Conservation (phyloP, 1,284 basidiomycete genomes). For the Vanrija sp. region DNA sequence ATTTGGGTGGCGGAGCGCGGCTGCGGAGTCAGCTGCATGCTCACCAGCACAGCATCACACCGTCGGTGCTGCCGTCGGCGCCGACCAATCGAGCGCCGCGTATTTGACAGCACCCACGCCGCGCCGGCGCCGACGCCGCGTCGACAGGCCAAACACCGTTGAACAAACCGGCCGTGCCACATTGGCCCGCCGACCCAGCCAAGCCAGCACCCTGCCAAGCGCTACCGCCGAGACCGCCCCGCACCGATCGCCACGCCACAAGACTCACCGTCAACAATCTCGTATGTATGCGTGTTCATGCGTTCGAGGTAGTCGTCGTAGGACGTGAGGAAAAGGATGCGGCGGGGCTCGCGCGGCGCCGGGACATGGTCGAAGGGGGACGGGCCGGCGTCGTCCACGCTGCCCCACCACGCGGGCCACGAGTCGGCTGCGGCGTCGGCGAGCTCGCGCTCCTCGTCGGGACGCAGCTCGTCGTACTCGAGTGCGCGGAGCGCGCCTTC, state of each 20-base stretch:
- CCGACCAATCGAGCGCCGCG: too few species aligned
- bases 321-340: slow-evolving; percentile 47
- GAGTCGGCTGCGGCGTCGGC: slow-evolving; percentile 9
- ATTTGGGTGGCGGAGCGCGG: slow-evolving; percentile 44
- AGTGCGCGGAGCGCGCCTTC: neutral
- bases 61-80: too few species aligned
- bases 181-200: neutral
- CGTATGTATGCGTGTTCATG: slow-evolving; percentile 49
- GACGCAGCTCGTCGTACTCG: neutral
- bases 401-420: slow-evolving; percentile 46
- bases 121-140: neutral
- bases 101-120: too few species aligned
- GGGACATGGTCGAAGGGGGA: slow-evolving; percentile 44
- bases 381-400: slow-evolving; percentile 34
- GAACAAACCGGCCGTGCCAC: neutral
- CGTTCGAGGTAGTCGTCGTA: slow-evolving; percentile 47
- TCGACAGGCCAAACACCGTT: too few species aligned
- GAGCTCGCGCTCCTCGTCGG: slow-evolving; percentile 11
- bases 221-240: too few species aligned
- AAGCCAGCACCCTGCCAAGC: too few species aligned
- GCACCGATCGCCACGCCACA: neutral
- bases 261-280: slow-evolving; percentile 41
- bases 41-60: too few species aligned
- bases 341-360: slow-evolving; percentile 16
- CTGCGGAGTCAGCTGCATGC: slow-evolving; percentile 9